phyloP scores from a whole-genome alignment of 305 asterid species.

The Solanum hybrid region DNA sequence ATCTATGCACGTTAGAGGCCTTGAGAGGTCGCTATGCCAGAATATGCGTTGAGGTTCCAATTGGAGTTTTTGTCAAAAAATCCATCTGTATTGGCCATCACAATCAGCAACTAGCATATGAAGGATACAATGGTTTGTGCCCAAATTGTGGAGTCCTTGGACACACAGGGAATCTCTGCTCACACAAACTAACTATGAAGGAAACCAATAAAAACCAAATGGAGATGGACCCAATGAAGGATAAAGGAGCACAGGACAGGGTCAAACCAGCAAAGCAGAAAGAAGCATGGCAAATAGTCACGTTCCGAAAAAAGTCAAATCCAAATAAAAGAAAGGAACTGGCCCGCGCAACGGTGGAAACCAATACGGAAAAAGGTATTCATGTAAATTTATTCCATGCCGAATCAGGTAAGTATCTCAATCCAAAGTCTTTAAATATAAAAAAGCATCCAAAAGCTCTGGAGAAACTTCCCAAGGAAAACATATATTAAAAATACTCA shows the following conservation, averaged over 20 bases:
- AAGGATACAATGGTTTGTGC: neutral
- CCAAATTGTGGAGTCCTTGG: neutral
- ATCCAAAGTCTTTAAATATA: neutral
- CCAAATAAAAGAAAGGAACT: too few species aligned
- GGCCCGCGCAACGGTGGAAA: too few species aligned
- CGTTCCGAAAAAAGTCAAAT: too few species aligned
- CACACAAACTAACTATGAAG: too few species aligned
- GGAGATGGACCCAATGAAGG: too few species aligned
- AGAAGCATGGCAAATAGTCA: too few species aligned
- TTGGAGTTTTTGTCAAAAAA: neutral
- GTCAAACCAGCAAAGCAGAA: too few species aligned
- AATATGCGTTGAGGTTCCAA: neutral
- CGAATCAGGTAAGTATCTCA: neutral
- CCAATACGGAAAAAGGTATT: neutral
- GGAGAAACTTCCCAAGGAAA: neutral
- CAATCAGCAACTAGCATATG: too few species aligned
- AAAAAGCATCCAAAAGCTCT: neutral
- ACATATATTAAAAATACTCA: too few species aligned
- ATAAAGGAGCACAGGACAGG: too few species aligned
- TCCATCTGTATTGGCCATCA: too few species aligned
- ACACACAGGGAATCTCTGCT: neutral
- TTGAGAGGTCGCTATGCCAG: neutral
- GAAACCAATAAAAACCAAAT: too few species aligned
- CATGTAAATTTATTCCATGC: neutral
- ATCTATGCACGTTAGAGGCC: neutral